Evolutionary conservation across 2,329 filamentous ascomycete genomes (phyloP), one percentile per base, ranked within the genome.

Genomic region (Penicillium sp.): DNA sequence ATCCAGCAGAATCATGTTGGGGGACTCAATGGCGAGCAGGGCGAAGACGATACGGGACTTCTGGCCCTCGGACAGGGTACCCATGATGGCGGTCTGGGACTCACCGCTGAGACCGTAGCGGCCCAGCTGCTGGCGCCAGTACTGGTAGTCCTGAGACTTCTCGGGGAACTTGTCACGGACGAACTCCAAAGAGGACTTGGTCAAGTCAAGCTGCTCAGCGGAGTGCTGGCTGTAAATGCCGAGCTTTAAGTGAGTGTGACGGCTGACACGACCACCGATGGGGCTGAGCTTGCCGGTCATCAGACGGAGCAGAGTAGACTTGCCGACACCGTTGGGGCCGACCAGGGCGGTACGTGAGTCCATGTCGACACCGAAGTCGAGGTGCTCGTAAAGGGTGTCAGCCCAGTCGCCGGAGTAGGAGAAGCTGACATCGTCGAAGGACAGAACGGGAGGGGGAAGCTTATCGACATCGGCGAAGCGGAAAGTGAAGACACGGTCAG

Each of bases 311-410:
- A 97, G 81, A 12, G 93, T 97, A 23, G 93, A 97, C 80, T 98
- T 98, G 72, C 93, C 93, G 52, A 97, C 93, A 90, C 93, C 93
- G 75, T 97, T 97, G 71, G 93, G 93, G 53, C 93, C 93, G 69
- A 98, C 93, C 54, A 98, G 86, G 42, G 92, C 92, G 41, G 91
- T 95, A 77, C 93, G 86, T 55, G 91, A 96, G 78, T 98, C 93
- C 93, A 98, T 98, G 75, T 98, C 95, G 65, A 98, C 93, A 83
- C 93, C 93, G 57, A 98, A 88, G 71, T 98, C 93, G 37, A 98
- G 83, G 77, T 96, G 83, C 74, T 92, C 89, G 79, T 98, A 98
- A 47, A 98, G 80, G 70, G 95, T 95, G 69, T 98, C 93, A 67
- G 88, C 84, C 47, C 82, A 66, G 12, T 95, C 82, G 54, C 93